A percentile compares a stretch with the other conserved stretches of the same genome.
Conservation (phyloP, 2,329 filamentous ascomycete species). For the Aotearoamyces nothofagi region DNA sequence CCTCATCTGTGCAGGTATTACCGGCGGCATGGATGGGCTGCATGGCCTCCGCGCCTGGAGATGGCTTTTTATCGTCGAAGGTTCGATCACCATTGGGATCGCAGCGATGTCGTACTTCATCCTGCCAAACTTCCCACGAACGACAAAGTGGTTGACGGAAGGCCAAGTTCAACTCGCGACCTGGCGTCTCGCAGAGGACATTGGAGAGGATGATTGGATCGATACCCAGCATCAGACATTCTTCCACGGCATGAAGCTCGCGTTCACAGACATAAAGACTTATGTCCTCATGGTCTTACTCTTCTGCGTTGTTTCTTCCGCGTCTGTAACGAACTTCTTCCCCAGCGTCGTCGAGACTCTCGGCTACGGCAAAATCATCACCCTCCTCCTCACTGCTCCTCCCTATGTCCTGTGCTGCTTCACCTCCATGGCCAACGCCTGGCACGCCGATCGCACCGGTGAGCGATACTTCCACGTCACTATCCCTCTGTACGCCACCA, state of each 20-base stretch:
- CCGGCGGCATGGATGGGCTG: slow-evolving; percentile 43
- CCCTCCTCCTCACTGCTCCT: slow-evolving; percentile 48
- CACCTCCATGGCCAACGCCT: slow-evolving; percentile 47
- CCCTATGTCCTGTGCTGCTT: slow-evolving; percentile 49
- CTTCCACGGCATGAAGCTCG: slow-evolving; percentile 30
- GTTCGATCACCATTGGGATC: slow-evolving; percentile 45
- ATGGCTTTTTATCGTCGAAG: slow-evolving; percentile 58
- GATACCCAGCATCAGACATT: slow-evolving; percentile 39
- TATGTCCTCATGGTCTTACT: slow-evolving; percentile 40
- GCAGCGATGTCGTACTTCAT: slow-evolving; percentile 41
- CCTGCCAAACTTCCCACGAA: slow-evolving; percentile 52
- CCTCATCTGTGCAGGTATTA: slow-evolving; percentile 48
- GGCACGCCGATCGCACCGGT: slow-evolving; percentile 55
- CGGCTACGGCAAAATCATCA: slow-evolving; percentile 41
- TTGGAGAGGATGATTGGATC: slow-evolving; percentile 48
- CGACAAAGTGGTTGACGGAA: slow-evolving; percentile 37
- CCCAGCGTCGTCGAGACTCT: slow-evolving; percentile 56
- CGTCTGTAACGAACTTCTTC: slow-evolving; percentile 53
- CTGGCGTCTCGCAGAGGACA: slow-evolving; percentile 48
- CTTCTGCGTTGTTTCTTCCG: slow-evolving; percentile 39
- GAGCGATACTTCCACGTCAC: slow-evolving; percentile 58
- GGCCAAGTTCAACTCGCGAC: slow-evolving; percentile 39
- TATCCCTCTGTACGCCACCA: slow-evolving; percentile 42
- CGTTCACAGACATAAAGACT: slow-evolving; percentile 3
- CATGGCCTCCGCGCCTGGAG: slow-evolving; percentile 45